A percentile compares a stretch with the other conserved stretches of the same genome.
Evolutionary conservation across 768 basidiomycete species (phyloP).

Genomic region (Daedaleopsis nitida): DNA sequence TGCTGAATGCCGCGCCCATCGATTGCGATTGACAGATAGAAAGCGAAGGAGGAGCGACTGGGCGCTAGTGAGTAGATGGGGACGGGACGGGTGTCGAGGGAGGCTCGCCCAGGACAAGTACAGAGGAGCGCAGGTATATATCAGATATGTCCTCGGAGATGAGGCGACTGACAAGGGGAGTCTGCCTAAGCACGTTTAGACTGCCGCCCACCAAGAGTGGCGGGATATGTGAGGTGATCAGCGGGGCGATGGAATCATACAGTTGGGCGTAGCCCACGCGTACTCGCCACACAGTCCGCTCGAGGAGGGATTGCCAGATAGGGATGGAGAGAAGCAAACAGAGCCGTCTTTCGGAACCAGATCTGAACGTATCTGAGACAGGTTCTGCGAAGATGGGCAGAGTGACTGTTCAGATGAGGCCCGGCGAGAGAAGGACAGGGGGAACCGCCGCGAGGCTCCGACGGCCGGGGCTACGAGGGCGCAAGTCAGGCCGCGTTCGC

Average conservation of each 20-base stretch:
- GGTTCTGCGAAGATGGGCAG: background rate
- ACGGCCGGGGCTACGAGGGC: background rate
- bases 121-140: slow-evolving; percentile 5
- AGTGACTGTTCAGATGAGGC: background rate
- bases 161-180: slow-evolving; percentile 1
- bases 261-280: slow-evolving; percentile 5
- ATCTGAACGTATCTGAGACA: background rate
- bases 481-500: background rate
- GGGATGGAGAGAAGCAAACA: background rate
- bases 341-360: background rate
- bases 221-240: slow-evolving; percentile 6
- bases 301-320: slow-evolving; percentile 10
- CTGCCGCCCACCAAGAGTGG: slow-evolving; percentile 6
- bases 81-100: slow-evolving; percentile 6
- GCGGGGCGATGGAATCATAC: background rate
- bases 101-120: slow-evolving; percentile 8
- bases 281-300: slow-evolving; percentile 3
- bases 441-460: background rate
- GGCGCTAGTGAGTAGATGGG: background rate
- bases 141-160: slow-evolving; percentile 21
- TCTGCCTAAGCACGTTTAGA: slow-evolving; percentile 1
- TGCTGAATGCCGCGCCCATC: slow-evolving; percentile 14
- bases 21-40: slow-evolving; percentile 2
- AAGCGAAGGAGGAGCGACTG: slow-evolving; percentile 10
- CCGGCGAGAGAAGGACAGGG: background rate